Evolutionary conservation across 2,329 filamentous ascomycete genomes (phyloP).

Genomic region (Diaporthe ilicicola): DNA sequence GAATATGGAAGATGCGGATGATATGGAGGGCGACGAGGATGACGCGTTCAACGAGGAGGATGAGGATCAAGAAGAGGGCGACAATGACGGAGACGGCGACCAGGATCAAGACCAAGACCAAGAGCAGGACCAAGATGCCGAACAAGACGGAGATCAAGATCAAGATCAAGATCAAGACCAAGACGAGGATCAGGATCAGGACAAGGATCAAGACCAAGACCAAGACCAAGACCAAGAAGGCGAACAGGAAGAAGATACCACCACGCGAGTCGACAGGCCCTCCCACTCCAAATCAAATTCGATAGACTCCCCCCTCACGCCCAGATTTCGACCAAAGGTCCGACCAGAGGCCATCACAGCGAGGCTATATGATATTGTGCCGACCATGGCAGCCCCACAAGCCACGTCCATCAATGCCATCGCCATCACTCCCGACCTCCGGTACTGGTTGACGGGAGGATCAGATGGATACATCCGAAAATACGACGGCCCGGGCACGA

Average conservation of each 20-base stretch:
- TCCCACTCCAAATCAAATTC: slow-evolving; percentile 37
- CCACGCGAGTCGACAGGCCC: slow-evolving; percentile 28
- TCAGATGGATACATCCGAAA: slow-evolving; percentile 96
- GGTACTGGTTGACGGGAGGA: slow-evolving; percentile 94
- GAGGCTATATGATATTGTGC: slow-evolving; percentile 89
- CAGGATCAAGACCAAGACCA: slow-evolving; percentile 46
- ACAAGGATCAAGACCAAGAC: slow-evolving; percentile 48
- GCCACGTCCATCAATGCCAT: slow-evolving; percentile 95
- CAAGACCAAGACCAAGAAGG: slow-evolving; percentile 41
- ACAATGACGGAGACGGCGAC: slow-evolving; percentile 49
- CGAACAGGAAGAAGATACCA: slow-evolving; percentile 29
- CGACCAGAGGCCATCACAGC: slow-evolving; percentile 83
- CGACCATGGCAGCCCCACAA: slow-evolving; percentile 95
- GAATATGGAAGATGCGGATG: slow-evolving; percentile 46
- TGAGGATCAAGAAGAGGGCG: slow-evolving; percentile 37
- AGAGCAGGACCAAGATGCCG: slow-evolving; percentile 47
- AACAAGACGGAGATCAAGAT: slow-evolving; percentile 52
- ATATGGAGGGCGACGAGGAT: slow-evolving; percentile 47
- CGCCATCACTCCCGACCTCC: slow-evolving; percentile 89
- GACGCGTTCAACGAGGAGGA: slow-evolving; percentile 49
- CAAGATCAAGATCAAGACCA: slow-evolving; percentile 44
- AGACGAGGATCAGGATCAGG: slow-evolving; percentile 40
- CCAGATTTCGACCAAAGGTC: slow-evolving; percentile 65
- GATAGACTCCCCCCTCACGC: slow-evolving; percentile 44
- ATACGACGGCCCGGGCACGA: slow-evolving; percentile 93